A percentile compares a stretch with the other conserved stretches of the same genome.
phyloP scores from a whole-genome alignment of 139 green algal genomes.

The Trebouxia sp. region DNA sequence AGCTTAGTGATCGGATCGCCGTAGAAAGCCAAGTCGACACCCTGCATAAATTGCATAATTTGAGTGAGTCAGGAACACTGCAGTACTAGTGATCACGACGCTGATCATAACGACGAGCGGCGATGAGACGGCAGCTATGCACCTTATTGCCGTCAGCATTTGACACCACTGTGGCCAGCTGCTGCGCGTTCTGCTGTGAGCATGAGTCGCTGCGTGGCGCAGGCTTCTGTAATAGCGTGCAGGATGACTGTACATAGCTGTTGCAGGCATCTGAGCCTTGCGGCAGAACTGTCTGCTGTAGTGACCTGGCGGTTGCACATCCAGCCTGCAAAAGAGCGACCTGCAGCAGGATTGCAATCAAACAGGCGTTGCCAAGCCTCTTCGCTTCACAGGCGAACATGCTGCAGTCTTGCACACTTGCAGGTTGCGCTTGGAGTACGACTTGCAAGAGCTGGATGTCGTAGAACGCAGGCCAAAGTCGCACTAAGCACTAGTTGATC shows the following conservation, averaged over 20 bases:
- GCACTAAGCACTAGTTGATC: too few species aligned
- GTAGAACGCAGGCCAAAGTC: too few species aligned
- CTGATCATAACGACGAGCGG: too few species aligned
- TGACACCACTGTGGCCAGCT: not conserved
- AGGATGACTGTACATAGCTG: not conserved
- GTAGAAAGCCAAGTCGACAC: conserved; percentile 22
- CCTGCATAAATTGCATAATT: not conserved
- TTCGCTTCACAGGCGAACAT: not conserved
- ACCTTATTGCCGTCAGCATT: not conserved
- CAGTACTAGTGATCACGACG: too few species aligned
- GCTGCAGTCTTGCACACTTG: too few species aligned
- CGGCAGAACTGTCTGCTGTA: not conserved
- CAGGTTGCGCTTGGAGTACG: too few species aligned
- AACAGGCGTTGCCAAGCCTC: too few species aligned
- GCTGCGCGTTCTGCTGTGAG: not conserved
- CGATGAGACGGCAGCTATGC: not conserved
- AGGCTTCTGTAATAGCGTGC: not conserved
- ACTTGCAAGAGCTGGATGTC: too few species aligned
- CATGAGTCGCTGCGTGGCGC: not conserved
- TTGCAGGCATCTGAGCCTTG: not conserved
- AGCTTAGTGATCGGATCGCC: conserved; percentile 42
- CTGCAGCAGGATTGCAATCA: not conserved
- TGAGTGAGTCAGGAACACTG: too few species aligned
- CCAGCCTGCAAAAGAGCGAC: not conserved
- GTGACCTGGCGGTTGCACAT: not conserved